Percentiles rank a stretch among this genome's conserved stretches.
phyloP scores from a whole-genome alignment of 768 basidiomycete species.

The Podaxis carcinomalis region DNA sequence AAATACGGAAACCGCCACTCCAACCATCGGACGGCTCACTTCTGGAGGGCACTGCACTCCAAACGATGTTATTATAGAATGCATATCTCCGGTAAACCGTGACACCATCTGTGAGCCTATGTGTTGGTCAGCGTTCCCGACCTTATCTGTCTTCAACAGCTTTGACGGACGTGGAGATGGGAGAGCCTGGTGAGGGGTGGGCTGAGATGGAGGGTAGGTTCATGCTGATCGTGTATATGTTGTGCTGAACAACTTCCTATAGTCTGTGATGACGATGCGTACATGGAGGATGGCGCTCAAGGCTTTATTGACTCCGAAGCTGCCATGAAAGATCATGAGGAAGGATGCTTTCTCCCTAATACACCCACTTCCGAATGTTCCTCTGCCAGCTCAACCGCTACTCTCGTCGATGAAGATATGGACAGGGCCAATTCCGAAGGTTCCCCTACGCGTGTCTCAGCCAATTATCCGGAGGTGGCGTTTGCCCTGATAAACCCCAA shows the following conservation, averaged over 20 bases:
- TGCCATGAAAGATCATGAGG: neutral
- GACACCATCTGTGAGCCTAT: neutral
- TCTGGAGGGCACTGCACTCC: neutral
- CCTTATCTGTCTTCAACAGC: neutral
- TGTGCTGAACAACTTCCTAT: neutral
- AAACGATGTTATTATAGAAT: neutral
- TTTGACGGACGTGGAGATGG: neutral
- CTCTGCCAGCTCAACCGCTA: neutral
- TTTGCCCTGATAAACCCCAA: neutral
- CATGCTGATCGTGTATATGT: too few species aligned
- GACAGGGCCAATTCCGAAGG: neutral
- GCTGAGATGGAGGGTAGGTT: slow-evolving; percentile 3
- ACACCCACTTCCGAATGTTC: neutral
- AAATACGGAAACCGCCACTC: neutral
- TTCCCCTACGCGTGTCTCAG: neutral
- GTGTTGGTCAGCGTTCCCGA: too few species aligned
- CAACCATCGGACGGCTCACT: neutral
- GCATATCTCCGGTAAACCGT: neutral
- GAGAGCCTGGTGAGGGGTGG: neutral
- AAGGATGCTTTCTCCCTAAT: neutral
- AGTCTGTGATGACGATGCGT: neutral
- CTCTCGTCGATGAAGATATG: neutral
- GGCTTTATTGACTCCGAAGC: neutral
- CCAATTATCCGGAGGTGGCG: neutral
- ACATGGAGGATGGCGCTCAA: neutral